A percentile compares a stretch with the other conserved stretches of the same genome.
Conservation (phyloP, 2,329 filamentous ascomycete species). For the Esteya vermicola region DNA sequence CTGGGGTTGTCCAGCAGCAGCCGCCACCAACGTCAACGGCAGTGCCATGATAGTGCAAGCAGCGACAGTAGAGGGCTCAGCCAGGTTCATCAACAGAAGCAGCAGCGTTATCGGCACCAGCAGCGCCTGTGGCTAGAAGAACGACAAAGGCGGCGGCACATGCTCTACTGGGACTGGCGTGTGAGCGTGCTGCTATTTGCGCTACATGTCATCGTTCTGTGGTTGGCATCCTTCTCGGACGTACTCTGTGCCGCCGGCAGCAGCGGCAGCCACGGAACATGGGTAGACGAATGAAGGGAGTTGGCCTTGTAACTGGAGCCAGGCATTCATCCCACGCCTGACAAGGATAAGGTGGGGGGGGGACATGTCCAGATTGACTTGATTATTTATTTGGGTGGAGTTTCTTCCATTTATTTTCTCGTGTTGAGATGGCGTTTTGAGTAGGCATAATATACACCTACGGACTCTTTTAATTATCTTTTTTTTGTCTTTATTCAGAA, state of each 20-base stretch:
- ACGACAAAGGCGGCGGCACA: no score
- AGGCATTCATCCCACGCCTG: no score
- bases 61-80: background rate
- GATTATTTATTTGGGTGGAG: no score
- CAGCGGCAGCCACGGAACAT: constrained; percentile 4
- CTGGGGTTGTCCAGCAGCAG: constrained; percentile 25
- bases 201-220: constrained; percentile 21
- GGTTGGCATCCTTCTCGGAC: constrained; percentile 16
- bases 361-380: no score
- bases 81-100: background rate
- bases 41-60: no score
- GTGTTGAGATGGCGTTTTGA: no score
- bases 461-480: no score
- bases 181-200: constrained; percentile 18
- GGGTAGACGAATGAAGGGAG: constrained; percentile 10
- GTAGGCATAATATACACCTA: no score
- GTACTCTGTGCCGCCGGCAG: constrained; percentile 20
- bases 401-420: no score
- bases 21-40: background rate
- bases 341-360: no score
- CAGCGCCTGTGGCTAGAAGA: no score
- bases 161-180: constrained; percentile 21
- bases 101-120: constrained; percentile 10
- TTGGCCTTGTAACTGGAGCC: background rate
- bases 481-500: no score